phyloP scores from a whole-genome alignment of 176 grass and related monocot species.

The Zoysia japonica region DNA sequence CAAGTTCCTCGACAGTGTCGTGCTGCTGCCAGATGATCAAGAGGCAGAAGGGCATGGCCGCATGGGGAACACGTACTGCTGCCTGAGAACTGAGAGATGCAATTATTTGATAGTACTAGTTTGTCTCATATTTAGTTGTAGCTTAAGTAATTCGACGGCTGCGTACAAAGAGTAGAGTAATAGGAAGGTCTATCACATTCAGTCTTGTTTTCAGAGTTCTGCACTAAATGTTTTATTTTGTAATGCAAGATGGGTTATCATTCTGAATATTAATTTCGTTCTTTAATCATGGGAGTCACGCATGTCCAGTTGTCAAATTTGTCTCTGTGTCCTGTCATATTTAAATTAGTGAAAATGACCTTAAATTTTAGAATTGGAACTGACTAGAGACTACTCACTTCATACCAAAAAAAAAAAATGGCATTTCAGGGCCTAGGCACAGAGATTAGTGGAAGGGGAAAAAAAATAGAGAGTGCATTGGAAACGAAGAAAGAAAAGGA shows the following conservation, averaged over 20 bases:
- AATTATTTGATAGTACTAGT: constrained; percentile 26
- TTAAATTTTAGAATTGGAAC: constrained; percentile 4
- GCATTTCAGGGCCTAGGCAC: too few relatives aligned
- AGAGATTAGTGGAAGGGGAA: too few relatives aligned
- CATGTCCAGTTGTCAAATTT: neutral
- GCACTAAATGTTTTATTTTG: neutral
- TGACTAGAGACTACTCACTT: neutral
- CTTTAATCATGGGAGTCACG: constrained; percentile 23
- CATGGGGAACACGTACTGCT: constrained; percentile 6
- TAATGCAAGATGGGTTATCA: constrained; percentile 9
- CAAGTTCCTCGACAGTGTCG: constrained; percentile 1
- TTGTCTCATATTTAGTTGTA: constrained; percentile 28
- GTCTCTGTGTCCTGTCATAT: neutral
- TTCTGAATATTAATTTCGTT: constrained; percentile 22
- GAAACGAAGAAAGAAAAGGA: too few relatives aligned
- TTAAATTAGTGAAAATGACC: constrained; percentile 14
- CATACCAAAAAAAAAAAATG: too few relatives aligned
- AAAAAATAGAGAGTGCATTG: too few relatives aligned
- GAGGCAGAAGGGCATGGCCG: constrained; percentile 12
- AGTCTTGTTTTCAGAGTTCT: constrained; percentile 46
- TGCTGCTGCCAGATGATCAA: constrained; percentile 14
- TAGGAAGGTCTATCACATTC: neutral
- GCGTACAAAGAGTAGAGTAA: constrained; percentile 10
- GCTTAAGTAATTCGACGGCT: neutral
- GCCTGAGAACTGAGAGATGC: neutral